phyloP scores from a whole-genome alignment of 164 flowering plant genomes.

The Annona squamosa region DNA sequence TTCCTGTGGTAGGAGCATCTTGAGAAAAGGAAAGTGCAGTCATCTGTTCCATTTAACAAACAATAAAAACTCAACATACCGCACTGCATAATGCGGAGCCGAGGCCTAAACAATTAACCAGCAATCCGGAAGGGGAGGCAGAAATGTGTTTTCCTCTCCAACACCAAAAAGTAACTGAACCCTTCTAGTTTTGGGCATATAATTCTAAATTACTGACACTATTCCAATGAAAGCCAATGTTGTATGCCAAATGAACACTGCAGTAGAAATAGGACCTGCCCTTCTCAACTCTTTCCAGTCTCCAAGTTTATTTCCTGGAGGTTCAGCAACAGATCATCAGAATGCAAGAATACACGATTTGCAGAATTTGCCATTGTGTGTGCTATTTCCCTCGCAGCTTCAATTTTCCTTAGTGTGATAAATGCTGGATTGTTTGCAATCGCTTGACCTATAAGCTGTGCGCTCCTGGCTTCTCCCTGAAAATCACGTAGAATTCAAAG shows the following conservation, averaged over 20 bases:
- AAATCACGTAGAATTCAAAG: neutral
- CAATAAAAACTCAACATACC: too few species aligned
- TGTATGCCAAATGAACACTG: neutral
- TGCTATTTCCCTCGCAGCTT: slow-evolving; percentile 57
- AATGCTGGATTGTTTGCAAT: slow-evolving; percentile 55
- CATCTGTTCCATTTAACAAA: too few species aligned
- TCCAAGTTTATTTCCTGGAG: slow-evolving; percentile 41
- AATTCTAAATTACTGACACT: neutral
- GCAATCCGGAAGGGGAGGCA: too few species aligned
- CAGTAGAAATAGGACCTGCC: neutral
- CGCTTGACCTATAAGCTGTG: slow-evolving; percentile 54
- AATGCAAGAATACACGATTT: slow-evolving; percentile 38
- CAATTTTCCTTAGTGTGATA: slow-evolving; percentile 49
- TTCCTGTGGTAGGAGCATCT: too few species aligned
- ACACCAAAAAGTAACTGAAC: neutral
- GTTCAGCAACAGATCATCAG: slow-evolving; percentile 46
- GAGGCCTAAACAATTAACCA: too few species aligned
- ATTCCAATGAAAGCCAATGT: neutral
- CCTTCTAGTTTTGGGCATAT: neutral
- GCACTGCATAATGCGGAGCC: too few species aligned
- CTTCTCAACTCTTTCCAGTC: slow-evolving; percentile 10
- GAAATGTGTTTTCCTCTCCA: neutral
- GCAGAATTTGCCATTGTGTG: slow-evolving; percentile 29
- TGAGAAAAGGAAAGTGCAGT: too few species aligned
- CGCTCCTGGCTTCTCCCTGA: slow-evolving; percentile 69